phyloP scores from a whole-genome alignment of 2,329 filamentous ascomycete genomes.

The Sphaerulina populicola region DNA sequence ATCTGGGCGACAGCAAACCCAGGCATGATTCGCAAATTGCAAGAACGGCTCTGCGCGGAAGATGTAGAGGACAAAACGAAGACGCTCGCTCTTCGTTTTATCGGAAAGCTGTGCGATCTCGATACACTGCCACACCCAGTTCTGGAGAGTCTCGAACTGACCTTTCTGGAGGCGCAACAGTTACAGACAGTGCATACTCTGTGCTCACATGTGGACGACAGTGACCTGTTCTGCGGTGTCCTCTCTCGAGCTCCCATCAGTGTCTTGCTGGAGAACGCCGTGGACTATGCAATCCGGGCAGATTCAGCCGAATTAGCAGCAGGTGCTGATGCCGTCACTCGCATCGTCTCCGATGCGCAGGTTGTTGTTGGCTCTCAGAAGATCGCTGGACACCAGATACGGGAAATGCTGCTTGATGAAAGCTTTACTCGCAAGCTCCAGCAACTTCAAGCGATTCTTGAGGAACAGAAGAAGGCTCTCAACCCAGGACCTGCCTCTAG shows the following conservation, averaged over 20 bases:
- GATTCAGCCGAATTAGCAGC: constrained; percentile 12
- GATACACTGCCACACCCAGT: constrained; percentile 22
- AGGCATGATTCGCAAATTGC: constrained; percentile 28
- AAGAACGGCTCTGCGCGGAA: constrained; percentile 27
- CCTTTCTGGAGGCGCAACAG: constrained; percentile 13
- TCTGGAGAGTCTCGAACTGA: constrained; percentile 15
- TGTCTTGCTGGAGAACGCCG: constrained; percentile 14
- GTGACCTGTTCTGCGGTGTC: constrained; percentile 17
- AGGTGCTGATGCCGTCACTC: constrained; percentile 15
- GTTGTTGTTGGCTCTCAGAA: constrained; percentile 16
- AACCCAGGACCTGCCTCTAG: background rate
- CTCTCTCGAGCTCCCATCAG: constrained; percentile 17
- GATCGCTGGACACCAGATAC: constrained; percentile 16
- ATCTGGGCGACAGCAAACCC: constrained; percentile 30
- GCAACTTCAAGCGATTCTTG: constrained; percentile 1
- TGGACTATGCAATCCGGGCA: constrained; percentile 13
- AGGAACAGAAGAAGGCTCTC: background rate
- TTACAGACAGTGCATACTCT: constrained; percentile 15
- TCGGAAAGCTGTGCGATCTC: constrained; percentile 22
- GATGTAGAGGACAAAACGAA: constrained; percentile 18
- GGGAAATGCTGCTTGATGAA: constrained; percentile 15
- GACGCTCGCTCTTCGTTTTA: constrained; percentile 25
- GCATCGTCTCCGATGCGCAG: constrained; percentile 10
- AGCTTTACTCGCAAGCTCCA: constrained; percentile 10
- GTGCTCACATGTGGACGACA: constrained; percentile 16